Evolutionary conservation across 2,329 filamentous ascomycete species (phyloP), one percentile per base, ranked within the genome.

Genomic region (Fusarium ambrosium): DNA sequence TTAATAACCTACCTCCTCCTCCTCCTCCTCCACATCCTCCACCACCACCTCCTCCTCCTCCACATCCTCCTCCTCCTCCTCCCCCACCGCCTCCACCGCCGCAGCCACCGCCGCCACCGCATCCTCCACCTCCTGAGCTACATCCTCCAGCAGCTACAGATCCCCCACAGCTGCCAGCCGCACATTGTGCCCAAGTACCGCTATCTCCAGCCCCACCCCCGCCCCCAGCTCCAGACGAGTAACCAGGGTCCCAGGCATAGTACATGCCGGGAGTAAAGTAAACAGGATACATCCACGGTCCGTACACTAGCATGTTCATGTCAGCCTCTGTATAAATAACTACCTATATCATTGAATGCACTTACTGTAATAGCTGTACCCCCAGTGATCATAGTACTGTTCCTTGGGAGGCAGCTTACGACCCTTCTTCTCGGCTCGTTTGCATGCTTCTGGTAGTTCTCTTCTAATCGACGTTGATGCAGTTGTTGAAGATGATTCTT

Each of bases 361-460:
- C 77, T 66, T 59, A 80, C 79, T 85, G 68, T 85, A 81, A 70
- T 89, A 89, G 0, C 83, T 80, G 60, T 87, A 87, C 0, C 89
- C 89, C 89, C 89, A 90, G 78, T 89, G 85, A 61, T 84, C 79
- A 68, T 88, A 87, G 66, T 88, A 90, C 43, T 87, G 80, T 5
- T 89, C 84, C n/a, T 83, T 80, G 0, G 84, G 81, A 3, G 88
- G 88, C 4, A 89, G 74, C 0, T 81, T 81, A 5, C 87, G 82
- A 4, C 88, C 88, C 68, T 87, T 87, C 69, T 85, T 87, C 68
- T 83, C 81, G 0, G 89, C 88, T 2, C 89, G 85, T 51, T 83
- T 85, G 20, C 81, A 80, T 0, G 89, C 89, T 87, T 89, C 29
- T 84, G 81, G 79, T 94, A 94, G 36, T 89, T 87, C 5, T 82